Conservation (phyloP, 352 stramenopile species). For the Elongisporangium senticosum region DNA sequence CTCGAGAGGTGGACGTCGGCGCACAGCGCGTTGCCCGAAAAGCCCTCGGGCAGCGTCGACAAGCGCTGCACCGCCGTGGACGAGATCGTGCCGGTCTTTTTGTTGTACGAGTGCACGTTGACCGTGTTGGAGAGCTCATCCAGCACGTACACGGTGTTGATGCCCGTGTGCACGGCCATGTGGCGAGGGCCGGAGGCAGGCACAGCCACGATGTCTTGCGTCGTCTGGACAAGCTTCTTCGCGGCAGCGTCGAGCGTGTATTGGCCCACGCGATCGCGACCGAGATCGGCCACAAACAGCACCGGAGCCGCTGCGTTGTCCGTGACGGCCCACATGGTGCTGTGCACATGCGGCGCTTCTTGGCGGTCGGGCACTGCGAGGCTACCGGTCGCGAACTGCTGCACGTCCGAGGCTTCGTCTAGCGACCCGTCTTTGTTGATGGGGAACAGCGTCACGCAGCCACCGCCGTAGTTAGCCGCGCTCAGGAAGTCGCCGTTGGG, state of each 20-base stretch:
- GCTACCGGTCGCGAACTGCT: constrained; percentile 34
- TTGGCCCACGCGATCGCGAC: constrained; percentile 63
- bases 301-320: constrained; percentile 11
- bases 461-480: constrained; percentile 72
- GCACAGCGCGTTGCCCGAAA: constrained; percentile 20
- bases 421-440: constrained; percentile 56
- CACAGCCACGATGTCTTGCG: constrained; percentile 26
- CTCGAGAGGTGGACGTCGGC: constrained; percentile 53
- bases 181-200: constrained; percentile 63
- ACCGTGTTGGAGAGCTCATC: constrained; percentile 64
- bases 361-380: constrained; percentile 43
- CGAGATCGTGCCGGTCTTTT: constrained; percentile 34
- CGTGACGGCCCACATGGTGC: not conserved
- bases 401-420: constrained; percentile 25
- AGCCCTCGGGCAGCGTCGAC: constrained; percentile 51
- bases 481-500: constrained; percentile 39
- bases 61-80: constrained; percentile 46
- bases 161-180: constrained; percentile 54
- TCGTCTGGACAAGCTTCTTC: constrained; percentile 38
- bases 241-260: not conserved
- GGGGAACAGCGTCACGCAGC: constrained; percentile 51
- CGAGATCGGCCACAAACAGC: constrained; percentile 57
- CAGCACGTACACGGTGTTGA: constrained; percentile 58
- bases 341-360: not conserved
- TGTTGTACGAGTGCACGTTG: constrained; percentile 51